These are phyloP conservation scores for Dictyostelium purpureum DNA, from an alignment of 78 protist species.

Conservation along the genomic window DNA sequence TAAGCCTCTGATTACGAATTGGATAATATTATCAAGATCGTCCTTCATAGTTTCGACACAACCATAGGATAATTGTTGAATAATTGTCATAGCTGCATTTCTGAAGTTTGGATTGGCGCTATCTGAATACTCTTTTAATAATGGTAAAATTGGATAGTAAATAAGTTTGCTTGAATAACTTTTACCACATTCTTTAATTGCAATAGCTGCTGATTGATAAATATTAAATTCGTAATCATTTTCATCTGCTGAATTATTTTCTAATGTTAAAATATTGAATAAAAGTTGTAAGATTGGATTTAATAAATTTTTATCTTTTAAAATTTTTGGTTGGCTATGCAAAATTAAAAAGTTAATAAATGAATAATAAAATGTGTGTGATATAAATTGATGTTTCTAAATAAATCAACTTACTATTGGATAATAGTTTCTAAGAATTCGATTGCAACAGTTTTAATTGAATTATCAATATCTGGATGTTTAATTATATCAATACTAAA, in stretches of 20 bases:
- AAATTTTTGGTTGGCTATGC: slow-evolving; percentile 30
- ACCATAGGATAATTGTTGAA: slow-evolving; percentile 60
- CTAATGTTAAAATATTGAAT: not conserved
- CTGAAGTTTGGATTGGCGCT: not conserved
- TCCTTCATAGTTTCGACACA: slow-evolving; percentile 60
- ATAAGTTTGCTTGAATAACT: not conserved
- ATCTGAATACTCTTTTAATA: not conserved
- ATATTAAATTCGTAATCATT: slow-evolving; percentile 40
- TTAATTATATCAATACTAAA: slow-evolving; percentile 12
- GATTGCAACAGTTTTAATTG: slow-evolving; percentile 44
- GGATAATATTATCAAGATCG: slow-evolving; percentile 2
- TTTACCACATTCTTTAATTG: slow-evolving; percentile 47
- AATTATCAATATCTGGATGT: slow-evolving; percentile 8
- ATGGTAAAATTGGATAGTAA: slow-evolving; percentile 21
- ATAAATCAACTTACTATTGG: slow-evolving; percentile 6
- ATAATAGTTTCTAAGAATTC: slow-evolving; percentile 32
- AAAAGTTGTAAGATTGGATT: slow-evolving; percentile 14
- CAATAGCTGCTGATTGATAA: slow-evolving; percentile 14
- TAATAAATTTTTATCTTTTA: slow-evolving; percentile 19
- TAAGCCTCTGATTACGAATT: not conserved
- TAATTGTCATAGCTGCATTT: slow-evolving; percentile 1
- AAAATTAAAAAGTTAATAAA: not conserved
- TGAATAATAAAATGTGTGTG: too few species aligned
- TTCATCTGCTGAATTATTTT: not conserved
- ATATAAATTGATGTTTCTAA: not conserved